Conservation (phyloP, 73 alveolate species). For the Tetrahymena borealis region DNA sequence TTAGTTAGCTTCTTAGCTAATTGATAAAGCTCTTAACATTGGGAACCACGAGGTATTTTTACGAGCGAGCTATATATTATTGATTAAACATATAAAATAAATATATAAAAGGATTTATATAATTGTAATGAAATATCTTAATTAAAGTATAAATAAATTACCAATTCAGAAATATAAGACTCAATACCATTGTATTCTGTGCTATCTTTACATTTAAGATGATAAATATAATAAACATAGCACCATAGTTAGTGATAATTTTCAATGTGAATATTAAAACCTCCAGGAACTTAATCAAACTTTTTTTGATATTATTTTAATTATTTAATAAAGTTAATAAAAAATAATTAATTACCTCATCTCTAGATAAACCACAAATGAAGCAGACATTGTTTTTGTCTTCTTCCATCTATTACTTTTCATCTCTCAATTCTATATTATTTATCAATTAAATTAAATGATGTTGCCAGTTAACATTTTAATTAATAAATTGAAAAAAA, state of each 20-base stretch:
- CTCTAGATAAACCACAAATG: slow-evolving; percentile 51
- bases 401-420: slow-evolving; percentile 41
- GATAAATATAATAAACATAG: slow-evolving; percentile 27
- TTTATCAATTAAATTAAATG: not conserved
- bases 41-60: not conserved
- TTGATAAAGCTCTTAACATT: not conserved
- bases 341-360: not conserved
- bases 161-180: slow-evolving; percentile 1
- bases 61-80: not conserved
- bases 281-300: slow-evolving; percentile 16
- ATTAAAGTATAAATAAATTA: no score
- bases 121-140: not conserved
- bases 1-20: not conserved
- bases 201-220: slow-evolving; percentile 35
- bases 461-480: not conserved
- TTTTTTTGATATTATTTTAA: not conserved
- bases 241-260: slow-evolving; percentile 34
- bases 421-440: slow-evolving; percentile 62
- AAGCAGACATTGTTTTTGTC: slow-evolving; percentile 56
- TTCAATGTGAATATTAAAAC: slow-evolving; percentile 24
- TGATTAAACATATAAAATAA: no score
- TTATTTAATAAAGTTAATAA: not conserved
- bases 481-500: no score
- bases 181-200: slow-evolving; percentile 40
- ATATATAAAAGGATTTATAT: not conserved